These are phyloP conservation scores for Dendryphion nanum DNA, from an alignment of 2,329 filamentous ascomycete genomes.

Conservation along the genomic window DNA sequence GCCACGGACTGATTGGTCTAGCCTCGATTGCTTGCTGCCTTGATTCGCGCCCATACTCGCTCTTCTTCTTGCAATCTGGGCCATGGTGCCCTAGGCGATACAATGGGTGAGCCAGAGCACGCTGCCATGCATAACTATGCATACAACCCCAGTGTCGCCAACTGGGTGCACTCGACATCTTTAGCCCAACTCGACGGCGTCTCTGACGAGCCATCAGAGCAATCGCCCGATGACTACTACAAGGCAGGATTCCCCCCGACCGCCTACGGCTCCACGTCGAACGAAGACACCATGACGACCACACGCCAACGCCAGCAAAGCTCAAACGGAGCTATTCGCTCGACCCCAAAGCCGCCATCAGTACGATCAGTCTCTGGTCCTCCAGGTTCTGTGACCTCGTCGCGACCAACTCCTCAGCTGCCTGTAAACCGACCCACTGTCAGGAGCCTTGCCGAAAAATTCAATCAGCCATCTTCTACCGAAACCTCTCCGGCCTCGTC, in stretches of 20 bases:
- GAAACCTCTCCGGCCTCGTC: conserved; percentile 21
- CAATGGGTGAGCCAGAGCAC: conserved; percentile 32
- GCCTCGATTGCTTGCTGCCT: conserved; percentile 16
- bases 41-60: conserved; percentile 24
- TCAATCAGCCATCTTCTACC: conserved; percentile 32
- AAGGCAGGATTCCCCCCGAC: conserved; percentile 16
- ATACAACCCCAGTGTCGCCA: conserved; percentile 29
- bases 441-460: conserved; percentile 36
- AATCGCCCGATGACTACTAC: conserved; percentile 33
- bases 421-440: conserved; percentile 32
- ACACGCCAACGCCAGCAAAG: conserved; percentile 28
- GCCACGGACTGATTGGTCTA: conserved; percentile 25
- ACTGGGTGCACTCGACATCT: conserved; percentile 36
- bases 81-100: conserved; percentile 26
- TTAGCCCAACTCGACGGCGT: conserved; percentile 23
- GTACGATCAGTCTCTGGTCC: conserved; percentile 32
- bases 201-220: conserved; percentile 11
- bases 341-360: conserved; percentile 18
- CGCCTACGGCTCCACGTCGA: background rate
- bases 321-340: conserved; percentile 23
- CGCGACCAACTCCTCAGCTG: conserved; percentile 17
- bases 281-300: conserved; percentile 16
- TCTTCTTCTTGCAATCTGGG: conserved; percentile 19
- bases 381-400: conserved; percentile 21
- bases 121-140: conserved; percentile 25